Percentiles rank a stretch among this genome's conserved stretches.
Conservation (phyloP, 2,329 filamentous ascomycete species). For the Scytalidium lignicola region DNA sequence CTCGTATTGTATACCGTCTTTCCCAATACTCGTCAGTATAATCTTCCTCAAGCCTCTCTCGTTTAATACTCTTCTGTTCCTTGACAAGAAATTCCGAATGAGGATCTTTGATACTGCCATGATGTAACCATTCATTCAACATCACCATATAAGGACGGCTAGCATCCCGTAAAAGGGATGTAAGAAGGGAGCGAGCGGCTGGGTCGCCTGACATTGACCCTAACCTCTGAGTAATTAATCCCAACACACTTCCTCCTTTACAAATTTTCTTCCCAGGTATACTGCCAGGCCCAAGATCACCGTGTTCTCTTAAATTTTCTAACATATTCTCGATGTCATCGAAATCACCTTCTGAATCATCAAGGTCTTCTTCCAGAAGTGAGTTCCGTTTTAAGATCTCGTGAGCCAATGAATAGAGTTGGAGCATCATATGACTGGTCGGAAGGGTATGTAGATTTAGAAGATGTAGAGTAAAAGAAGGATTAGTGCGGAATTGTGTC, state of each 20-base stretch:
- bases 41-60: constrained; percentile 87
- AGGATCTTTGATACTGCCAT: constrained; percentile 89
- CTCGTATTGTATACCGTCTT: constrained; percentile 89
- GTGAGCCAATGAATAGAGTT: constrained; percentile 81
- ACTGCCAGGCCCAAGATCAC: constrained; percentile 71
- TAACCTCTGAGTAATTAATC: constrained; percentile 76
- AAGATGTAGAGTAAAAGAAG: constrained; percentile 85
- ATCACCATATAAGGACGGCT: constrained; percentile 96
- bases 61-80: constrained; percentile 89
- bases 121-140: constrained; percentile 98
- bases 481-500: constrained; percentile 83
- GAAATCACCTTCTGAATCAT: constrained; percentile 55
- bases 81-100: constrained; percentile 93
- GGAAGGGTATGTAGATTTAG: constrained; percentile 88
- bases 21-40: constrained; percentile 99
- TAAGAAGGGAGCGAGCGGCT: constrained; percentile 75
- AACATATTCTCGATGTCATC: constrained; percentile 91
- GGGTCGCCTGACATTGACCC: constrained; percentile 93
- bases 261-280: constrained; percentile 86
- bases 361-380: constrained; percentile 73
- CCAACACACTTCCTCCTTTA: constrained; percentile 94
- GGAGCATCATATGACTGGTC: constrained; percentile 85
- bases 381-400: constrained; percentile 86
- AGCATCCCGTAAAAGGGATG: constrained; percentile 76
- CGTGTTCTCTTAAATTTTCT: constrained; percentile 81